A percentile compares a stretch with the other conserved stretches of the same genome.
Conservation (phyloP, 352 stramenopile species). For the Globisporangium splendens region DNA sequence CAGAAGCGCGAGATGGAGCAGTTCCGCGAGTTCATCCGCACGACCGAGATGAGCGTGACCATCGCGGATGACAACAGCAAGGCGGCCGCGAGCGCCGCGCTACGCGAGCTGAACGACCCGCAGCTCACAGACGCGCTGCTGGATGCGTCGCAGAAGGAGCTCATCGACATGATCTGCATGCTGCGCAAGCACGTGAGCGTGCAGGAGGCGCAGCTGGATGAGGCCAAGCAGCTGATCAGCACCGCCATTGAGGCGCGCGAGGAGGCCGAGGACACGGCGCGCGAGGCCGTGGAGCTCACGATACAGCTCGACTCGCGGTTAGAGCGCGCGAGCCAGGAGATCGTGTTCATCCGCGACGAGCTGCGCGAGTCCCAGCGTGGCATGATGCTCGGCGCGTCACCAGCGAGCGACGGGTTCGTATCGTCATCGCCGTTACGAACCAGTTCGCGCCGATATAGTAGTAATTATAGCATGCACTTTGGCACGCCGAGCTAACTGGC, state of each 20-base stretch:
- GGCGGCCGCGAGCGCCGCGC: conserved; percentile 19
- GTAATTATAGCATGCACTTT: conserved; percentile 2
- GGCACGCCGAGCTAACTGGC: no score
- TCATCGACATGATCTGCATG: conserved; percentile 68
- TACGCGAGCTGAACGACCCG: conserved; percentile 46
- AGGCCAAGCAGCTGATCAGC: conserved; percentile 71
- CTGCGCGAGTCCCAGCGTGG: conserved; percentile 18
- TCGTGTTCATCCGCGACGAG: conserved; percentile 24
- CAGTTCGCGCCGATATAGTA: neutral
- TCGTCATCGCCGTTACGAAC: neutral
- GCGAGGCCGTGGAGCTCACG: conserved; percentile 70
- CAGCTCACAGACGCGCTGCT: conserved; percentile 52
- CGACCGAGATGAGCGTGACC: conserved; percentile 43
- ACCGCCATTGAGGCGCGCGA: conserved; percentile 77
- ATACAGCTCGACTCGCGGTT: conserved; percentile 68
- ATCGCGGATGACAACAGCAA: conserved; percentile 13
- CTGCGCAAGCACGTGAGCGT: conserved; percentile 67
- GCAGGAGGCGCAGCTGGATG: conserved; percentile 69
- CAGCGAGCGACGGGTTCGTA: neutral
- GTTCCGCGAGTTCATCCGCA: conserved; percentile 82
- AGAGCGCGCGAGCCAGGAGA: conserved; percentile 55
- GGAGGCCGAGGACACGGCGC: conserved; percentile 64
- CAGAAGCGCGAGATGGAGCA: conserved; percentile 85
- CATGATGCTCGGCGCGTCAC: conserved; percentile 8
- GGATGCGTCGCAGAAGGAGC: conserved; percentile 42